Evolutionary conservation across 2,329 filamentous ascomycete genomes (phyloP), one percentile per base, ranked within the genome.

Genomic region (Ceratocystis albifundus): DNA sequence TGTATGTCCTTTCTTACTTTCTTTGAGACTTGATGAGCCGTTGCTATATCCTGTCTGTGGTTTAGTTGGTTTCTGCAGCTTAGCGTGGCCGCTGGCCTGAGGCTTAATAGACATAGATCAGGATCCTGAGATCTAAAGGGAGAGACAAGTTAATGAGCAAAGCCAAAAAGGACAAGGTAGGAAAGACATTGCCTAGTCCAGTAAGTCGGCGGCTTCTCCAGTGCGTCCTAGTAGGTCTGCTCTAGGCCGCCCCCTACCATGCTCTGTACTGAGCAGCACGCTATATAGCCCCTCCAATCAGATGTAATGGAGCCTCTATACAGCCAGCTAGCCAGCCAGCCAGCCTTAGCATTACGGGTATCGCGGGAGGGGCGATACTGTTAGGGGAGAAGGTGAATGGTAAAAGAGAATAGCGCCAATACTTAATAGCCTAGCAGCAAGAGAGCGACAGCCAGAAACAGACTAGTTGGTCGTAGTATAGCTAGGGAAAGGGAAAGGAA

Each of bases 11-110:
- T 36, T 36, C 8, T 12, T 12, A 36, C 32, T 36, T 36, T 36
- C 32, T 20, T 10, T 20, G 46, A 50, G 46, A 8, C 6, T 20
- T 50, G 15, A 25, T 50, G 6, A 36, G 46, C 17, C 20, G 46
- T 3, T 50, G n/a, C n/a, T 25, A 7, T 22, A n/a, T n/a, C 20
- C 46, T 22, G 17, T 4, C 20, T 50, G n/a, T 20, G 8, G 12
- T 20, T 12, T 53, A 53, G 48, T 12, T 53, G 28, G 48, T 53
- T 20, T 25, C 46, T 50, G 8, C 6, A 20, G 25, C 17, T 22
- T 57, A 57, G 53, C 53, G 53, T 22, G 53, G 53, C 53, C 53
- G 53, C 53, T 57, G 53, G 53, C 17, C 53, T 57, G 53, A 30
- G 53, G 25, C 53, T 57, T 57, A 15, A 57, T 57, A 32, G 28